A percentile compares a stretch with the other conserved stretches of the same genome.
These are phyloP conservation scores for Oldenlandia corymbosa DNA, from an alignment of 257 asterid species.

Conservation along the genomic window DNA sequence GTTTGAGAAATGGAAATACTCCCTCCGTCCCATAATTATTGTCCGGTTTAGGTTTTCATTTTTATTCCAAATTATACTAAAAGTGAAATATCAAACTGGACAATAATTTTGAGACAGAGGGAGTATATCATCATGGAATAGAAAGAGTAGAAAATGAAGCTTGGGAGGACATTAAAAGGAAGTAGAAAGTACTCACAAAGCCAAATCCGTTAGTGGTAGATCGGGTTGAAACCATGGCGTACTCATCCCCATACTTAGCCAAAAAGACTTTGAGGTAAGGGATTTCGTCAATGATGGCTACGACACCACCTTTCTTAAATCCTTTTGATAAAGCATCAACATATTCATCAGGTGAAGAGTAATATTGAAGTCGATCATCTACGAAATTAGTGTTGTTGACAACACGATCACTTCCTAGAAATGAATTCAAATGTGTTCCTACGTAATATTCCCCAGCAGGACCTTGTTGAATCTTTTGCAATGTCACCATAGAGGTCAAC, in stretches of 20 bases:
- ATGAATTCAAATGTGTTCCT: constrained; percentile 25
- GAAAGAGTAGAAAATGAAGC: too few species aligned
- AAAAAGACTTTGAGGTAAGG: constrained; percentile 24
- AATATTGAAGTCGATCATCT: constrained; percentile 14
- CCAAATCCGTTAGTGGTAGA: constrained; percentile 18
- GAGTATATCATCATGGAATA: too few species aligned
- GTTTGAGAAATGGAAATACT: too few species aligned
- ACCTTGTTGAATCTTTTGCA: constrained; percentile 26
- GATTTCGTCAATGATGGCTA: constrained; percentile 32
- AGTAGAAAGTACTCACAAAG: constrained; percentile 14
- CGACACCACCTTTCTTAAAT: constrained; percentile 33
- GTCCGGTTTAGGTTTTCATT: too few species aligned
- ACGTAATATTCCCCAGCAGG: constrained; percentile 22
- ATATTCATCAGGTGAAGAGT: constrained; percentile 1
- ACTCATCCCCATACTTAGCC: constrained; percentile 17
- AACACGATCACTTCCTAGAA: constrained; percentile 7
- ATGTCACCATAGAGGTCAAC: constrained; percentile 46
- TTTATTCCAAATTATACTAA: too few species aligned
- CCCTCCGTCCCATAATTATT: too few species aligned
- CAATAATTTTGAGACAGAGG: too few species aligned
- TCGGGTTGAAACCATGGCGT: constrained; percentile 15
- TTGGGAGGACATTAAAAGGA: too few species aligned
- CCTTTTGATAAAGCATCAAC: constrained; percentile 31
- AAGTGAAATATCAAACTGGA: too few species aligned
- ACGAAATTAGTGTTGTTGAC: constrained; percentile 17